phyloP scores from a whole-genome alignment of 2,329 filamentous ascomycete genomes.

The Aspergillus pseudoviridinutans region DNA sequence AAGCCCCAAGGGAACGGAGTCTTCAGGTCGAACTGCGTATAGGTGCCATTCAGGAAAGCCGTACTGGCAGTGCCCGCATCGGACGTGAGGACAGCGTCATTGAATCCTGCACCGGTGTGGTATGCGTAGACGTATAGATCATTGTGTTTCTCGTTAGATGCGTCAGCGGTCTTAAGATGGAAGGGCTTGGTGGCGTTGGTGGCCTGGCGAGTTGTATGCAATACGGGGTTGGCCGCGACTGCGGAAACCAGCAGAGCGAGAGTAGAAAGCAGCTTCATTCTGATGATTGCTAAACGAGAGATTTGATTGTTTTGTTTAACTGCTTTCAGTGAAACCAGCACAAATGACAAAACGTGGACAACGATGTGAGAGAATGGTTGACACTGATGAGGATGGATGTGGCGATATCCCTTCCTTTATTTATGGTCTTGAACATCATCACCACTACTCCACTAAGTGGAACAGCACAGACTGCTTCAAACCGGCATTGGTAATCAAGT shows the following conservation, averaged over 20 bases:
- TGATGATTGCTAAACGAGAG: conserved; percentile 2
- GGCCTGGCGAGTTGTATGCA: conserved; percentile 13
- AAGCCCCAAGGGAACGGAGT: conserved; percentile 32
- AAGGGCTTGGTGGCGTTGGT: conserved; percentile 22
- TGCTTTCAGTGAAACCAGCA: background rate
- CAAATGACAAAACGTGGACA: background rate
- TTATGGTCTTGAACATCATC: background rate
- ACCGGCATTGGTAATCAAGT: background rate
- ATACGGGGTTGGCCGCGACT: conserved; percentile 22
- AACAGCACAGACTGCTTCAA: background rate
- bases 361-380: background rate
- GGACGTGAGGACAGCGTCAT: conserved; percentile 33
- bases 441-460: background rate
- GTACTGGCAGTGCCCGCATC: conserved; percentile 19
- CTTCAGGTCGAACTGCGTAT: conserved; percentile 26
- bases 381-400: background rate
- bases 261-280: conserved; percentile 27
- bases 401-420: background rate
- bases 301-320: background rate
- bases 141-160: conserved; percentile 26
- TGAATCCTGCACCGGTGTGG: conserved; percentile 40
- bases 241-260: conserved; percentile 27
- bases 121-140: conserved; percentile 36
- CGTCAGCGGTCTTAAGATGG: conserved; percentile 31
- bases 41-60: conserved; percentile 33